phyloP scores from a whole-genome alignment of 768 basidiomycete species.

The Sporobolomyces pararoseus region DNA sequence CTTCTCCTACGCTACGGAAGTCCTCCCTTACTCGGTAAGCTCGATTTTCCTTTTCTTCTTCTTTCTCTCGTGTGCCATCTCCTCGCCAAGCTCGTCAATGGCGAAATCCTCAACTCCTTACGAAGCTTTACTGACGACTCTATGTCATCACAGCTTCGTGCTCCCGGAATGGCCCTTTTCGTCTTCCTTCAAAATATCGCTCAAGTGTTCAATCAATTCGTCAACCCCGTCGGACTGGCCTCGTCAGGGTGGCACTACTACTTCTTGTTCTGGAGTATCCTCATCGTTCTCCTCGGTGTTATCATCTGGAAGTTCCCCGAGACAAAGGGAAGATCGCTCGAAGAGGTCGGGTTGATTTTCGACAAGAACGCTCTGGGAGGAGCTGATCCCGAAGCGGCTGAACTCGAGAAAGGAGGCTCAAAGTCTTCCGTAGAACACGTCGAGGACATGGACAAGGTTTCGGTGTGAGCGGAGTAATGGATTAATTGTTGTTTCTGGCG shows the following conservation, averaged over 20 bases:
- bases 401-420: constrained; percentile 1
- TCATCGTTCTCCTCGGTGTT: constrained; percentile 11
- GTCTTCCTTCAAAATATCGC: constrained; percentile 60
- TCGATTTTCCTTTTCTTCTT: not conserved
- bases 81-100: no score
- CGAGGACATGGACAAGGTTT: constrained; percentile 5
- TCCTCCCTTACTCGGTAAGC: constrained; percentile 25
- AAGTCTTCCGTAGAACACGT: not conserved
- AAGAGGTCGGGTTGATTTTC: constrained; percentile 16
- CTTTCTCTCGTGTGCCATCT: no score
- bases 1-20: constrained; percentile 8
- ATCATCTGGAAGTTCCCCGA: constrained; percentile 16
- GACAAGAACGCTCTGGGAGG: constrained; percentile 1
- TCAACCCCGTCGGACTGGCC: constrained; percentile 61
- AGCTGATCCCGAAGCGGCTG: not conserved
- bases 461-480: not conserved
- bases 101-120: no score
- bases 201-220: constrained; percentile 61
- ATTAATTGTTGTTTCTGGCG: no score
- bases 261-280: constrained; percentile 47
- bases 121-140: no score
- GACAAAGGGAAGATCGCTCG: constrained; percentile 13
- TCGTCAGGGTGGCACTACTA: constrained; percentile 62
- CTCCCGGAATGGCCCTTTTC: constrained; percentile 53
- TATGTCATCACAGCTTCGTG: not conserved